phyloP scores from a whole-genome alignment of 306 rosid genomes.

The Vigna nakashimae region DNA sequence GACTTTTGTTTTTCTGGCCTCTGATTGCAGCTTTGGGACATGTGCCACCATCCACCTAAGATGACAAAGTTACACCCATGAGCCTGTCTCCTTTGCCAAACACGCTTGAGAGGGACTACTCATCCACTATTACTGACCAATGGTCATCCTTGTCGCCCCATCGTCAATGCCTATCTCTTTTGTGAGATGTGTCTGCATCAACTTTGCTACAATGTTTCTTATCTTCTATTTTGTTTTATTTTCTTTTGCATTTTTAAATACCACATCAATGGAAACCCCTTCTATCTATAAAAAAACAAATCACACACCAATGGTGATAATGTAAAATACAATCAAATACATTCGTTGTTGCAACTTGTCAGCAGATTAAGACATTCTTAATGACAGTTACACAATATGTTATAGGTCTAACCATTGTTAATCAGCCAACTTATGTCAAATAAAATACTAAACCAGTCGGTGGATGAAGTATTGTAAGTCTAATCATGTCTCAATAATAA shows the following conservation, averaged over 20 bases:
- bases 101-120: constrained; percentile 58
- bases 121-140: constrained; percentile 54
- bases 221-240: constrained; percentile 37
- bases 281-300: constrained; percentile 18
- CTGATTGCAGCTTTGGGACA: constrained; percentile 44
- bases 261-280: constrained; percentile 28
- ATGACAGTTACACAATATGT: constrained; percentile 27
- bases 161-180: constrained; percentile 35
- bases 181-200: constrained; percentile 38
- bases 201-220: constrained; percentile 33
- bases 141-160: constrained; percentile 55
- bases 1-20: constrained; percentile 54
- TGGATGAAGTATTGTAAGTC: constrained; percentile 27
- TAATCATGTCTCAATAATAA: constrained; percentile 31
- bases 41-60: constrained; percentile 50
- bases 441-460: constrained; percentile 32
- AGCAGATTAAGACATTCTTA: constrained; percentile 28
- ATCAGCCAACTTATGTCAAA: constrained; percentile 1
- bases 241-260: constrained; percentile 24
- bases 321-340: constrained; percentile 21
- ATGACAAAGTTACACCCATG: constrained; percentile 51
- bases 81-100: constrained; percentile 58
- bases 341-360: constrained; percentile 32
- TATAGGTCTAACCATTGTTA: constrained; percentile 28
- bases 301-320: constrained; percentile 27